These are phyloP conservation scores for Neophaeococcomyces aloes DNA, from an alignment of 2,329 filamentous ascomycete species.

Conservation along the genomic window DNA sequence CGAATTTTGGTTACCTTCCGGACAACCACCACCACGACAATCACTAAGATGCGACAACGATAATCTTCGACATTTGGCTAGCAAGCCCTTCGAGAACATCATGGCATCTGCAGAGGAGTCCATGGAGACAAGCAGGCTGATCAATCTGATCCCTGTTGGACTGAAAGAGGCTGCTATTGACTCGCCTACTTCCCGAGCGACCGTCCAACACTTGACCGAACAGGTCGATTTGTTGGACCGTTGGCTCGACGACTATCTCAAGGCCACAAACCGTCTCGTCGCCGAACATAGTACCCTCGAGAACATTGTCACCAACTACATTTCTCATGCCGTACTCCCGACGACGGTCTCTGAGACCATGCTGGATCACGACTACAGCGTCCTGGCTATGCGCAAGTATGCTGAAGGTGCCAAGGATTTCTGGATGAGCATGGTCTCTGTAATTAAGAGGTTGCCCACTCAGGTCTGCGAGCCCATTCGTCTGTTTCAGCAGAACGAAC, in stretches of 20 bases:
- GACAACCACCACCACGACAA: too few species aligned
- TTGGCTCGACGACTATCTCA: slow-evolving; percentile 72
- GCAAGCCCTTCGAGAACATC: background rate
- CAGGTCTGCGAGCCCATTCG: slow-evolving; percentile 73
- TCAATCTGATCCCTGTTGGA: slow-evolving; percentile 56
- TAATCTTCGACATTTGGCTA: background rate
- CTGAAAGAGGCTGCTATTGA: slow-evolving; percentile 93
- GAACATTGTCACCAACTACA: slow-evolving; percentile 63
- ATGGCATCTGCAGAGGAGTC: slow-evolving; percentile 4
- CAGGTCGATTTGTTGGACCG: slow-evolving; percentile 83
- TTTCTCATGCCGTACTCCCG: slow-evolving; percentile 65
- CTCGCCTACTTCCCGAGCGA: slow-evolving; percentile 87
- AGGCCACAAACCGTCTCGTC: slow-evolving; percentile 51
- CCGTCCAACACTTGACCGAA: slow-evolving; percentile 74
- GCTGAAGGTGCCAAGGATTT: slow-evolving; percentile 79
- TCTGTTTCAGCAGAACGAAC: slow-evolving; percentile 64
- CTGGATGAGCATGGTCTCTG: slow-evolving; percentile 65
- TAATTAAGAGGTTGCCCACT: slow-evolving; percentile 66
- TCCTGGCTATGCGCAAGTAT: slow-evolving; percentile 73
- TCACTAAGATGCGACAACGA: background rate
- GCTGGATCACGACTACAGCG: slow-evolving; percentile 89
- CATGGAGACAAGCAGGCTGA: slow-evolving; percentile 32
- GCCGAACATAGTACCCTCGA: slow-evolving; percentile 65
- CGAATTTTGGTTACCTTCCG: too few species aligned
- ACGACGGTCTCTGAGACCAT: slow-evolving; percentile 66